Base-by-base conservation (phyloP, 306 rosid genomes). In the Ziziphus jujuba region DNA sequence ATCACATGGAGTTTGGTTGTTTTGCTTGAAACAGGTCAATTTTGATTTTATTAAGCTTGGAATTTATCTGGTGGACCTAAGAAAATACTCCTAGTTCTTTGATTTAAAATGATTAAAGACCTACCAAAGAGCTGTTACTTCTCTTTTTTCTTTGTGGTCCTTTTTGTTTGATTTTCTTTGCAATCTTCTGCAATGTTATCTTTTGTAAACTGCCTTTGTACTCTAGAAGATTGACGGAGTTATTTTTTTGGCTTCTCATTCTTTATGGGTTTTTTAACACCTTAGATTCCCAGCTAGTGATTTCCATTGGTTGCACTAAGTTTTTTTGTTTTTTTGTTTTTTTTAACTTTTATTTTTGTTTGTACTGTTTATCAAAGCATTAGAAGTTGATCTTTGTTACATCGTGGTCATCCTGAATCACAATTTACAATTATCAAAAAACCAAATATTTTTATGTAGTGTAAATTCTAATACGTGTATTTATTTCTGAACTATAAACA, bases 1-100 rank as follows among this genome's bases (percentile, higher is more conserved):
- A 84, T 71, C 60, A 44, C 22, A 12, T 20, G 23, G 19, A n/a
- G 34, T 31, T 51, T 71, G 52, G 38, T 48, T 35, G 49, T 34
- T 66, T 35, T 59, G 58, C 67, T 50, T 24, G 61, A 50, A 52
- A 50, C 2, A 50, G 80, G 61, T 33, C 71, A 76, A 52, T 62
- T 67, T 61, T 77, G 74, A 53, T 65, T n/a, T 44, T 17, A 59
- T 67, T 55, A 35, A 40, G 77, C 73, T 24, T 62, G 35, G 61
- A 61, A 9, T 50, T 35, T 53, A 28, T 28, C 62, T 45, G 65
- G 44, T 28, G 51, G 74, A 47, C 54, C 52, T 22, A 7, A 28
- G 56, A 67, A 49, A 40, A 10, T 60, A 33, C 31, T 45, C 48
- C 50, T n/a, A n/a, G n/a, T n/a, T n/a, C n/a, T n/a, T 65, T 45